Evolutionary conservation across 1,139 yeast genomes (phyloP), one percentile per base, ranked within the genome.

Genomic region (Sugiyamaella japonica): DNA sequence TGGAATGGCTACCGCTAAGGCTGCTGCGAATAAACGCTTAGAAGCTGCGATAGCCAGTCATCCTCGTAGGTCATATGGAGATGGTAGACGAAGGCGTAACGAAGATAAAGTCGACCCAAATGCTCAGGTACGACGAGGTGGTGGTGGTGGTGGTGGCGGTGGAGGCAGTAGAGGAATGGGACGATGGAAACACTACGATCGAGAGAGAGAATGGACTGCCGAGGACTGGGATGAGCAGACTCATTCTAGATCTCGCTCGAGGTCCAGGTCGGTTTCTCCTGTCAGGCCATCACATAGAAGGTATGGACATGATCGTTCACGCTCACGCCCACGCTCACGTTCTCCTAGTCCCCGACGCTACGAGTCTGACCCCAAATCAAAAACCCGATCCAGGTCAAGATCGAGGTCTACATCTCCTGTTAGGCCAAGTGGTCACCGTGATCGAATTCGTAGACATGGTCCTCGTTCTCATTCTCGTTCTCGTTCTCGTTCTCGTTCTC

Each of bases 1-100:
- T 38, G 59, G 55, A 32, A 48, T 63, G 45, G 61, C 61, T 7
- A 42, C 43, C 8, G 60, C 60, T 8, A 63, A 63, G 37, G 57
- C 54, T 15, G 46, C 46, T 25, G 60, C 57, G 16, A 63, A 63
- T 46, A 59, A 60, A 31, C 52, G 59, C 23, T 47, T 63, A 50
- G 41, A 57, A 16, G 34, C 47, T 10, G 66, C 62, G 32, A 47
- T 58, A 37, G 48, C 40, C 25, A 9, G 16, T 3, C 7, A 3
- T 20, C 15, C 41, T 23, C 2, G 41, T 2, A 45, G 13, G 15
- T 12, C 32, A 1, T 28, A 13, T 13, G 46, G 46, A n/a, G 32
- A 31, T 31, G 29, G 46, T 31, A 15, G 36, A 13, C 9, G 46
- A 31, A 20, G 25, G 25, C 25, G 5, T 20, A 2, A 20, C 6